Percentiles rank a stretch among this genome's conserved stretches.
These are phyloP conservation scores for Gnaphalium uliginosum DNA, from an alignment of 129 eudicot species.

Conservation along the genomic window DNA sequence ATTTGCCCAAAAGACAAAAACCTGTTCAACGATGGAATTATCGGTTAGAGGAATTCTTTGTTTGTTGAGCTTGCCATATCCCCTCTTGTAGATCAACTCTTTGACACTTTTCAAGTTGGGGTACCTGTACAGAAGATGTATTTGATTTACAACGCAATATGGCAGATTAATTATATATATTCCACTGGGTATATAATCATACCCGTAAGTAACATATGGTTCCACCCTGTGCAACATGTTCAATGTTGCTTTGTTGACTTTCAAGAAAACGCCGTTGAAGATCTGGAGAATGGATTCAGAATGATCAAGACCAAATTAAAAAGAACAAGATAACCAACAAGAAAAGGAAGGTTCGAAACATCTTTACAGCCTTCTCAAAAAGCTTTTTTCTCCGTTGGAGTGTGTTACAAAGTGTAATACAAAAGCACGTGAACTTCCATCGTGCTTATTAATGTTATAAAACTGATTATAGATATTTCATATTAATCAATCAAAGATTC, in stretches of 20 bases:
- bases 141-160: background rate
- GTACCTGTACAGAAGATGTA: conserved; percentile 38
- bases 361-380: background rate
- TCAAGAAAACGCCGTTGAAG: conserved; percentile 79
- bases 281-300: conserved; percentile 37
- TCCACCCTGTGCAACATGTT: conserved; percentile 86
- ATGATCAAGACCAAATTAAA: background rate
- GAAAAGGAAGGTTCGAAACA: background rate
- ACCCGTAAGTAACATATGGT: conserved; percentile 85
- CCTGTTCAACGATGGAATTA: conserved; percentile 67
- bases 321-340: background rate
- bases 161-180: too few species aligned
- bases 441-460: background rate
- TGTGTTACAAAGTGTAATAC: background rate
- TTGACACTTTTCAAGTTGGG: conserved; percentile 78
- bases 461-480: background rate
- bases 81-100: conserved; percentile 83
- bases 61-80: conserved; percentile 76
- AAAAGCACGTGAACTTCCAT: background rate
- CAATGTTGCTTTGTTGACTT: conserved; percentile 79
- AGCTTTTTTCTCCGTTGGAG: background rate
- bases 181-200: background rate
- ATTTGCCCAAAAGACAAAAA: conserved; percentile 2
- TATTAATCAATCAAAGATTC: background rate
- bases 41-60: conserved; percentile 71